Evolutionary conservation across 106 monocot genomes (phyloP).

Genomic region (Cymbidium sinense): DNA sequence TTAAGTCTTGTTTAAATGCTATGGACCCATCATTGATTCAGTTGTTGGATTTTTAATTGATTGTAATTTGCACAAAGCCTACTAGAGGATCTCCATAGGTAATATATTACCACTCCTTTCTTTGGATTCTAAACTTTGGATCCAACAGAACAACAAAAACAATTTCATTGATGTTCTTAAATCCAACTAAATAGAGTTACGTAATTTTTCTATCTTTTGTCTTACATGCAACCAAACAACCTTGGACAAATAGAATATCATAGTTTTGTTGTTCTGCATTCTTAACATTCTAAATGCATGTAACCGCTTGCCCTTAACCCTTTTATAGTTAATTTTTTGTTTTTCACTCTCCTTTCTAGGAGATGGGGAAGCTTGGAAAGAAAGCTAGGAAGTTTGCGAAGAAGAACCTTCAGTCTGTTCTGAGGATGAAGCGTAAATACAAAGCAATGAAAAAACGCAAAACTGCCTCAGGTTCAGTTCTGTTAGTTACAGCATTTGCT

Average conservation of each 20-base stretch:
- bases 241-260: not conserved
- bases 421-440: conserved; percentile 40
- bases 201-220: not conserved
- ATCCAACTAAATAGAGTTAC: not conserved
- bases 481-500: not conserved
- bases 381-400: conserved; percentile 66
- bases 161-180: not conserved
- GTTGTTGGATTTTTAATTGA: not conserved
- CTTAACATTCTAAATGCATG: not conserved
- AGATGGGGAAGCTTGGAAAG: conserved; percentile 70
- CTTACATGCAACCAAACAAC: not conserved
- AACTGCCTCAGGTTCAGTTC: conserved; percentile 8
- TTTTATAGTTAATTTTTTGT: not conserved
- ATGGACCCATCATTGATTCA: not conserved
- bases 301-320: not conserved
- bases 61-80: not conserved
- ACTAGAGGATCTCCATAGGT: not conserved
- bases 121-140: not conserved
- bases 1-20: not conserved
- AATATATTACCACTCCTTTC: not conserved
- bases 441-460: conserved; percentile 27
- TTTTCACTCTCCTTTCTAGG: not conserved
- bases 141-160: not conserved
- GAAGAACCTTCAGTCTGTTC: conserved; percentile 57
- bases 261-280: not conserved